A percentile compares a stretch with the other conserved stretches of the same genome.
Conservation (phyloP, 148 eudicot species). For the Amaranthus cruentus region DNA sequence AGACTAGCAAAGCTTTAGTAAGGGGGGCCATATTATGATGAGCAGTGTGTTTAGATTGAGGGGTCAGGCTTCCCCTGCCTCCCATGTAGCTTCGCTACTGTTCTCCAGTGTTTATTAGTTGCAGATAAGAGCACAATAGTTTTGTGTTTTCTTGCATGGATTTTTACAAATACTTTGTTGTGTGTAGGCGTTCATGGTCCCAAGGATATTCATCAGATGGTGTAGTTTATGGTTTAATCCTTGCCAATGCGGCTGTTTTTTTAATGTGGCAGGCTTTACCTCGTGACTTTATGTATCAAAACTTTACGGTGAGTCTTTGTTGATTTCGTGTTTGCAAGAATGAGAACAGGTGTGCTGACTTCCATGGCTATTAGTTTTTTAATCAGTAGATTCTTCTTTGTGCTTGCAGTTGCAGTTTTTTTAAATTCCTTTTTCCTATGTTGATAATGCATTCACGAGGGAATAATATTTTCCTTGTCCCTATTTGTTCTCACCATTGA, state of each 20-base stretch:
- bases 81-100: too few relatives aligned
- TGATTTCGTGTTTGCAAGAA: not conserved
- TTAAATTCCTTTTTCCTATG: not conserved
- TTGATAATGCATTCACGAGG: not conserved
- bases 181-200: slow-evolving; percentile 57
- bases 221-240: slow-evolving; percentile 55
- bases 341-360: not conserved
- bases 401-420: not conserved
- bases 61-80: too few relatives aligned
- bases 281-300: slow-evolving; percentile 49
- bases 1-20: too few relatives aligned
- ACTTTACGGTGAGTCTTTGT: slow-evolving; percentile 60
- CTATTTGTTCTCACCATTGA: not conserved
- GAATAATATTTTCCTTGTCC: not conserved
- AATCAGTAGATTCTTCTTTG: not conserved
- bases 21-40: too few relatives aligned
- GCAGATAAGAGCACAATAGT: not conserved
- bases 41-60: too few relatives aligned
- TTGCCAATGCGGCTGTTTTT: slow-evolving; percentile 70
- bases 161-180: not conserved
- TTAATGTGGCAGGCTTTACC: slow-evolving; percentile 59
- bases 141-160: not conserved
- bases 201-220: slow-evolving; percentile 49
- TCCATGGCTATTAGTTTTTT: not conserved
- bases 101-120: not conserved